A percentile compares a stretch with the other conserved stretches of the same genome.
Evolutionary conservation across 164 flowering plant species (phyloP).

Genomic region (Aristolochia californica): DNA sequence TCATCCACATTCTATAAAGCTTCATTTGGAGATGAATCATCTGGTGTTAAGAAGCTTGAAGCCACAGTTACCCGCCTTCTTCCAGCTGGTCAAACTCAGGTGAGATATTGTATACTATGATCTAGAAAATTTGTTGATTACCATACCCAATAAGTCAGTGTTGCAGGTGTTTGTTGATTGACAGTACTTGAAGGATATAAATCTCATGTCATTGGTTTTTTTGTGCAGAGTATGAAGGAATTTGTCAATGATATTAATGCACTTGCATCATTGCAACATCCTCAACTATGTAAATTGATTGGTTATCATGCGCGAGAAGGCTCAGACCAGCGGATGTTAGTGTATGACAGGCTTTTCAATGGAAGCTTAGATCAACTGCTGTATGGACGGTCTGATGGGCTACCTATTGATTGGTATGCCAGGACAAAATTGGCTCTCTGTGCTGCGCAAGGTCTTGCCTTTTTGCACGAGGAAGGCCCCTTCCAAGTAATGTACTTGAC

Average conservation of each 20-base stretch:
- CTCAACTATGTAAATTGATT: constrained; percentile 78
- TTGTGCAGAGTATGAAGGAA: constrained; percentile 50
- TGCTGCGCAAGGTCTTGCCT: constrained; percentile 95
- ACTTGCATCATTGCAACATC: constrained; percentile 80
- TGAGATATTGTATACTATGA: constrained; percentile 10
- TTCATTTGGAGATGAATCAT: constrained; percentile 70
- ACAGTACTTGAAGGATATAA: background rate
- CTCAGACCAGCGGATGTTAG: constrained; percentile 70
- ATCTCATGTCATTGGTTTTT: background rate
- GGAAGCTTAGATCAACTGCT: constrained; percentile 85
- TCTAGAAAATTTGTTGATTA: background rate
- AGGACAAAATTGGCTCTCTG: constrained; percentile 86
- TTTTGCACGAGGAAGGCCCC: constrained; percentile 98
- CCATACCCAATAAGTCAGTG: background rate
- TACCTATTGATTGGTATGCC: constrained; percentile 81
- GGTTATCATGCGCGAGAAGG: constrained; percentile 94
- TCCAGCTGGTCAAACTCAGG: constrained; percentile 34
- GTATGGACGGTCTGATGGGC: constrained; percentile 80
- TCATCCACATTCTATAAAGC: constrained; percentile 69
- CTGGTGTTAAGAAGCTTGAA: constrained; percentile 53
- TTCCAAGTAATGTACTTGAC: constrained; percentile 57
- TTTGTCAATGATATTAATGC: constrained; percentile 65
- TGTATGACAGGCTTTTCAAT: constrained; percentile 84
- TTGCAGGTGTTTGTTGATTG: background rate
- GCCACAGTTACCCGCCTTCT: constrained; percentile 86